A percentile compares a stretch with the other conserved stretches of the same genome.
phyloP scores from a whole-genome alignment of 345 rosid genomes.

The Mangifera indica region DNA sequence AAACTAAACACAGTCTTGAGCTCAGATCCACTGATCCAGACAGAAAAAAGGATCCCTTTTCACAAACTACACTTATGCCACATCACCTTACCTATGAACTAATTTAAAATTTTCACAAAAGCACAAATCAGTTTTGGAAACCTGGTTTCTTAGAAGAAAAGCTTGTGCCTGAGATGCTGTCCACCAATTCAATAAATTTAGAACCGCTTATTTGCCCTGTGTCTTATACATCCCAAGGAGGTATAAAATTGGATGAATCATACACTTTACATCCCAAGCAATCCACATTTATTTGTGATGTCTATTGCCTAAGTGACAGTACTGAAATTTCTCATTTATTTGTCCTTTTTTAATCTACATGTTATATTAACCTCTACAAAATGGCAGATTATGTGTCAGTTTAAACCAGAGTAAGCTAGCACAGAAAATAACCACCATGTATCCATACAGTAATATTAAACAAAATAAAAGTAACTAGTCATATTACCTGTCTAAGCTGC shows the following conservation, averaged over 20 bases:
- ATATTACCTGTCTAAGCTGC: conserved; percentile 82
- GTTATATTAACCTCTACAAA: background rate
- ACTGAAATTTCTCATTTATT: too few species aligned
- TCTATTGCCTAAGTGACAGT: background rate
- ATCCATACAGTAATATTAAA: background rate
- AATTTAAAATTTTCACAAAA: background rate
- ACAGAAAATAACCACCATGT: background rate
- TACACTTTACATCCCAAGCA: background rate
- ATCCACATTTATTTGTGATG: background rate
- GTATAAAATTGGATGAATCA: background rate
- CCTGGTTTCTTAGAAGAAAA: background rate
- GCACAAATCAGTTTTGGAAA: background rate
- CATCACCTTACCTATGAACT: background rate
- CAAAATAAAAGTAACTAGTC: conserved; percentile 10
- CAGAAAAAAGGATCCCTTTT: background rate
- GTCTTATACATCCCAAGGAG: background rate
- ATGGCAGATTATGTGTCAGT: background rate
- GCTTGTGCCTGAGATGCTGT: background rate
- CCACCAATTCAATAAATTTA: background rate
- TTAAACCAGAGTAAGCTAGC: background rate
- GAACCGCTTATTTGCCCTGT: background rate
- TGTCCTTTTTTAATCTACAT: background rate
- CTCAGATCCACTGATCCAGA: background rate
- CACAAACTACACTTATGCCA: background rate
- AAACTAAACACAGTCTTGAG: background rate